These are phyloP conservation scores for Chaetomidium leptoderma DNA, from an alignment of 495 filamentous ascomycete genomes.

Conservation along the genomic window DNA sequence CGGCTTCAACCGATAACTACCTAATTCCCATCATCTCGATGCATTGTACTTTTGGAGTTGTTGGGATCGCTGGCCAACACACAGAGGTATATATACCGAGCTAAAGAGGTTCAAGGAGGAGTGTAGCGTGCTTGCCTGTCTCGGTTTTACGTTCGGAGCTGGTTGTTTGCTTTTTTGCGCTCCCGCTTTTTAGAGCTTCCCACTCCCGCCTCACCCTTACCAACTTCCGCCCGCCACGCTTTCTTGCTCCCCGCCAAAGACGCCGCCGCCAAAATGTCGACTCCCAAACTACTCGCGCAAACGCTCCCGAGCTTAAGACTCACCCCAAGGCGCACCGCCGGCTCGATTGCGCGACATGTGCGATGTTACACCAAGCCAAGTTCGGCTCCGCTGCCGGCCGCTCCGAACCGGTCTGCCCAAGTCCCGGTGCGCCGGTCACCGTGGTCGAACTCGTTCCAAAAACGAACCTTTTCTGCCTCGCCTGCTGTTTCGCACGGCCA, in stretches of 20 bases:
- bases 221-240: not conserved
- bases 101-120: not conserved
- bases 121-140: constrained; percentile 5
- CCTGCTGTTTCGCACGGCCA: constrained; percentile 65
- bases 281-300: constrained; percentile 19
- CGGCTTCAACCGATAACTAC: not conserved
- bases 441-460: constrained; percentile 1
- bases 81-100: not conserved
- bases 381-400: constrained; percentile 14
- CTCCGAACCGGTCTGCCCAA: not conserved
- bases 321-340: constrained; percentile 13
- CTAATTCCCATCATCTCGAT: not conserved
- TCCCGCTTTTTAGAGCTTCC: not conserved
- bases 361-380: constrained; percentile 23
- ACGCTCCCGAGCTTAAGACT: constrained; percentile 22
- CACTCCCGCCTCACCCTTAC: no score
- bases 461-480: constrained; percentile 54
- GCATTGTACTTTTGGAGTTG: not conserved
- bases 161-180: constrained; percentile 11
- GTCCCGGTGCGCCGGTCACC: not conserved
- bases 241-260: not conserved
- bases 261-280: constrained; percentile 24
- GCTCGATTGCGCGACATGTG: constrained; percentile 21
- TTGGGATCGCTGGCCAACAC: not conserved
- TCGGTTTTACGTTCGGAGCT: not conserved